These are phyloP conservation scores for Solanum paucissectum DNA, from an alignment of 257 asterid species.

Conservation along the genomic window DNA sequence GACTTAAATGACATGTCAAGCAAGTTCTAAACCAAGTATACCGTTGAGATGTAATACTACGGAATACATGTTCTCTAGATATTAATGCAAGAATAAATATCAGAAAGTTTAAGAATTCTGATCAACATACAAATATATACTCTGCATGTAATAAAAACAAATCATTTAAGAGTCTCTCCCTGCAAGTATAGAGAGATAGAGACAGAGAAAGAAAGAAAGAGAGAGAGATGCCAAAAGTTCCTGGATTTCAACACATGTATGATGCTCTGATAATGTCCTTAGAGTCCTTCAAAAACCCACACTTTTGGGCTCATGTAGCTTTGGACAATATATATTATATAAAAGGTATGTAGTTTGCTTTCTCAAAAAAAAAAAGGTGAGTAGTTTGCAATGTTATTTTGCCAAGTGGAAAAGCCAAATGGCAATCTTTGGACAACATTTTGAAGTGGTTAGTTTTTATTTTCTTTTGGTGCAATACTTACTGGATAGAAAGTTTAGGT, in stretches of 20 bases:
- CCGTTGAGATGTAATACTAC: neutral
- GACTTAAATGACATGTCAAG: neutral
- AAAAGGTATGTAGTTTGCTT: neutral
- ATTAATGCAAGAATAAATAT: neutral
- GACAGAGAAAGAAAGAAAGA: neutral
- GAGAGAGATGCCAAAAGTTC: neutral
- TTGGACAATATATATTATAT: neutral
- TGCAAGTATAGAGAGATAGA: neutral
- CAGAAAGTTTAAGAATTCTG: neutral
- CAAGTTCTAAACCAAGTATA: neutral
- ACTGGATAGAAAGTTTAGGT: neutral
- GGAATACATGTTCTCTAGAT: neutral
- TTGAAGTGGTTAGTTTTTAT: neutral
- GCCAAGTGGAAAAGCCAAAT: neutral
- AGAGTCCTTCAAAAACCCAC: neutral
- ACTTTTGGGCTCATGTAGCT: neutral
- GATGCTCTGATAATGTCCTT: neutral
- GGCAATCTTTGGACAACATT: neutral
- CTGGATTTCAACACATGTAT: neutral
- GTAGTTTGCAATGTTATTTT: neutral
- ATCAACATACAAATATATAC: neutral
- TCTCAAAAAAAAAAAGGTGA: neutral
- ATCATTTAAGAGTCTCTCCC: neutral
- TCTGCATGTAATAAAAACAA: neutral
- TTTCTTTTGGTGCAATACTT: neutral